Conservation (phyloP, 495 filamentous ascomycete genomes). For the Daldinia concentrica region DNA sequence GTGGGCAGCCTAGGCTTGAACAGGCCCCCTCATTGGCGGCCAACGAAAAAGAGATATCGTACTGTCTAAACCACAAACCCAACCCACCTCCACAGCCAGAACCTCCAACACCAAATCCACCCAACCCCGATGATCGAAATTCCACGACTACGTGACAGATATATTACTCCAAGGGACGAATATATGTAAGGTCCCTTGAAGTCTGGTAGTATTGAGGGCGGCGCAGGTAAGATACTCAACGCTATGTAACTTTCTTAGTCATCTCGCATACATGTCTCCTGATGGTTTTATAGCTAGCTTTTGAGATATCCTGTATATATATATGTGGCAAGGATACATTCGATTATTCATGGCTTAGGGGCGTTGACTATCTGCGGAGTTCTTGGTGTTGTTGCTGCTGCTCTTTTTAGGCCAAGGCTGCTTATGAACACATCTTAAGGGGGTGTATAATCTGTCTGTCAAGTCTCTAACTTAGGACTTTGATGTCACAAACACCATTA, state of each 20-base stretch:
- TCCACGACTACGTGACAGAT: slow-evolving; percentile 13
- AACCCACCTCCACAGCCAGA: slow-evolving; percentile 38
- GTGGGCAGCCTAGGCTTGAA: slow-evolving; percentile 1
- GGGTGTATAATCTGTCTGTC: neutral
- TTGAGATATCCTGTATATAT: slow-evolving; percentile 6
- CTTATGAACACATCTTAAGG: slow-evolving; percentile 6
- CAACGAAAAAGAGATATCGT: slow-evolving; percentile 13
- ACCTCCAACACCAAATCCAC: slow-evolving; percentile 40
- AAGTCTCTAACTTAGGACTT: neutral
- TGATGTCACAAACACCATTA: slow-evolving; percentile 8
- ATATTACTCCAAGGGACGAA: slow-evolving; percentile 15
- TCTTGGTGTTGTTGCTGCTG: neutral
- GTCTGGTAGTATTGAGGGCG: neutral
- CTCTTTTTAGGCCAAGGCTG: neutral
- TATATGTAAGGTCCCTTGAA: slow-evolving; percentile 10
- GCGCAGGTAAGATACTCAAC: slow-evolving; percentile 28
- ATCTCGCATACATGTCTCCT: slow-evolving; percentile 13
- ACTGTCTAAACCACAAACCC: slow-evolving; percentile 31
- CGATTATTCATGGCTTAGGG: neutral
- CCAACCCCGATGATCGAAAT: slow-evolving; percentile 27
- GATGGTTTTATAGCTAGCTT: slow-evolving; percentile 13
- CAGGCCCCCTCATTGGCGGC: neutral
- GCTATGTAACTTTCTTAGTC: neutral
- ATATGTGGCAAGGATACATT: neutral
- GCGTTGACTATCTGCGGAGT: neutral